phyloP scores from a whole-genome alignment of 371 early-diverging fungal genomes.

The Haplosporangium sp. region DNA sequence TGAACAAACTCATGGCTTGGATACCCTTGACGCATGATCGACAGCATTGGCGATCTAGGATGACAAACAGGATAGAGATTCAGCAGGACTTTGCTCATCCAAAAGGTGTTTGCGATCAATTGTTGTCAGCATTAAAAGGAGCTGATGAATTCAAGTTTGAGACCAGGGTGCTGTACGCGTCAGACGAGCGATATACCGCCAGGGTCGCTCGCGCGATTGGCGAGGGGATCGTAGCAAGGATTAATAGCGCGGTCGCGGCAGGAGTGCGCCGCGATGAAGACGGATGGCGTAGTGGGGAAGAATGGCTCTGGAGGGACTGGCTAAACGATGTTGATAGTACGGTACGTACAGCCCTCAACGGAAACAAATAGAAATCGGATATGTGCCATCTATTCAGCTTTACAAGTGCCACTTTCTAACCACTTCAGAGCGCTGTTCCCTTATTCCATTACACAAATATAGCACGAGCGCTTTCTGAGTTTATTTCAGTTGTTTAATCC shows the following conservation, averaged over 20 bases:
- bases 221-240: conserved; percentile 13
- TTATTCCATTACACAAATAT: too few species aligned
- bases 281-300: conserved; percentile 33
- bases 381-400: background rate
- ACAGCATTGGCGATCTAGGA: conserved; percentile 12
- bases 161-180: conserved; percentile 23
- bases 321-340: conserved; percentile 39
- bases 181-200: conserved; percentile 30
- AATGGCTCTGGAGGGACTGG: conserved; percentile 49
- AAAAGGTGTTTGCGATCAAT: background rate
- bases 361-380: too few species aligned
- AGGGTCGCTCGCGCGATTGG: conserved; percentile 28
- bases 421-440: too few species aligned
- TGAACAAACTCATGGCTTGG: conserved; percentile 29
- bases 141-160: conserved; percentile 17
- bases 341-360: conserved; percentile 8
- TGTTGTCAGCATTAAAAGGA: background rate
- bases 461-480: conserved; percentile 40
- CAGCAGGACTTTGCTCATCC: background rate
- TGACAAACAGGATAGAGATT: background rate
- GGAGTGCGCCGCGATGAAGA: conserved; percentile 27
- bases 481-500: conserved; percentile 35
- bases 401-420: background rate
- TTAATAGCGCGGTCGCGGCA: background rate
- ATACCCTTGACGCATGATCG: background rate